A percentile compares a stretch with the other conserved stretches of the same genome.
Evolutionary conservation across 2,329 filamentous ascomycete species (phyloP).

Genomic region (Rachicladosporium sp.): DNA sequence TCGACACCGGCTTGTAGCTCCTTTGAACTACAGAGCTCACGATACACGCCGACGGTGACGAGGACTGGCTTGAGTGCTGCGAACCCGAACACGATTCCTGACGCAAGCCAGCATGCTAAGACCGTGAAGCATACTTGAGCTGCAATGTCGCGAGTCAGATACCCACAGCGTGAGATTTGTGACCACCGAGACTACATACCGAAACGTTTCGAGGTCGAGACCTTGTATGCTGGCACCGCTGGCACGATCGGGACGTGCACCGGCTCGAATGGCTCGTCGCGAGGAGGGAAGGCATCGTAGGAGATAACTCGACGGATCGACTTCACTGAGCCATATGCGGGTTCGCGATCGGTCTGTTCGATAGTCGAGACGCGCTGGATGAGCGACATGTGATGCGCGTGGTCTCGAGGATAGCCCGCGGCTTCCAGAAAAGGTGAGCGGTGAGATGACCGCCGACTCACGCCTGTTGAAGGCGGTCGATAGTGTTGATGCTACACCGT

Average conservation of each 20-base stretch:
- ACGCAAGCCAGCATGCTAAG: constrained; percentile 61
- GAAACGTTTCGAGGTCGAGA: constrained; percentile 26
- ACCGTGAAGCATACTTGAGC: constrained; percentile 58
- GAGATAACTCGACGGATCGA: constrained; percentile 30
- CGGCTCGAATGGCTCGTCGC: constrained; percentile 2
- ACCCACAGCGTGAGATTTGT: no score
- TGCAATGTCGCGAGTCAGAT: constrained; percentile 21
- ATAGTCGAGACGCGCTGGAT: constrained; percentile 39
- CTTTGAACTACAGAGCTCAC: constrained; percentile 45
- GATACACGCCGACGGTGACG: constrained; percentile 59
- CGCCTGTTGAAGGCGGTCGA: no score
- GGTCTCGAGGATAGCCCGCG: no score
- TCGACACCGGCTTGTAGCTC: constrained; percentile 36
- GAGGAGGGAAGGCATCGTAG: constrained; percentile 30
- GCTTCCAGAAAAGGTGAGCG: no score
- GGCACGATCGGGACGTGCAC: constrained; percentile 19
- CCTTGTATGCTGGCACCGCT: constrained; percentile 37
- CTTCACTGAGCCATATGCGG: constrained; percentile 16
- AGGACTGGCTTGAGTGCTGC: constrained; percentile 73
- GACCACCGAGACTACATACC: constrained; percentile 12
- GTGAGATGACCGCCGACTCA: no score
- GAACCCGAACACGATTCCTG: constrained; percentile 73
- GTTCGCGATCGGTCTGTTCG: constrained; percentile 37
- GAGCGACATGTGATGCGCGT: constrained; percentile 32
- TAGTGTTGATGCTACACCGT: no score